Evolutionary conservation across 176 grass and related monocot species (phyloP).

Genomic region (Phragmites australis): DNA sequence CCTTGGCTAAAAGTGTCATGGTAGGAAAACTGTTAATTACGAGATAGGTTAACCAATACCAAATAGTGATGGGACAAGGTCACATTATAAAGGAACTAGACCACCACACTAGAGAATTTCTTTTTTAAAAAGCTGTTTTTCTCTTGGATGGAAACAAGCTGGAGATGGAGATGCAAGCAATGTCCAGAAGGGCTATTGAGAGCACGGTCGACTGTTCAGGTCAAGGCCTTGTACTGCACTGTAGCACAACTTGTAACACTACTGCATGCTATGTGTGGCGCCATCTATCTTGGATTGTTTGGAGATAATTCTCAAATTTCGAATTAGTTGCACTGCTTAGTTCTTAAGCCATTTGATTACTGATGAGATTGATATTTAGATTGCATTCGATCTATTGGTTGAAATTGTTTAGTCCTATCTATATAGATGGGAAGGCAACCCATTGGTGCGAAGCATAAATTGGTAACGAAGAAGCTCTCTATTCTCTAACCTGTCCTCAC

Average conservation of each 20-base stretch:
- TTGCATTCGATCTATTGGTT: neutral
- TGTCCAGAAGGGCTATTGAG: no score
- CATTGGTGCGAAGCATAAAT: neutral
- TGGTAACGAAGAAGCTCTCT: neutral
- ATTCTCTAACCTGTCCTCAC: neutral
- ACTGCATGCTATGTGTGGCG: no score
- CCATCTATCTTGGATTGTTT: no score
- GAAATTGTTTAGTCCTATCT: neutral
- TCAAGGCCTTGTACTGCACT: no score
- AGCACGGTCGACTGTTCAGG: no score
- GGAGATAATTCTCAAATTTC: no score
- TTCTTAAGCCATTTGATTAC: no score
- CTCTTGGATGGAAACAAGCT: neutral
- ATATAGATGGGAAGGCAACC: neutral
- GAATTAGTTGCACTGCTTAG: no score
- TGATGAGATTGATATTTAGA: neutral
- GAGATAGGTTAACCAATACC: neutral
- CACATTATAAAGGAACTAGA: neutral
- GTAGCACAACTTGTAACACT: no score
- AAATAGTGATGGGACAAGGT: neutral
- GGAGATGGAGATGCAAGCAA: neutral
- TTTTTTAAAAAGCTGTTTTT: neutral
- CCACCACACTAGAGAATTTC: neutral
- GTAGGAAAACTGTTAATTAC: neutral
- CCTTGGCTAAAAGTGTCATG: neutral